These are phyloP conservation scores for Paecilomyces variotii DNA, from an alignment of 2,329 filamentous ascomycete genomes.

Conservation along the genomic window DNA sequence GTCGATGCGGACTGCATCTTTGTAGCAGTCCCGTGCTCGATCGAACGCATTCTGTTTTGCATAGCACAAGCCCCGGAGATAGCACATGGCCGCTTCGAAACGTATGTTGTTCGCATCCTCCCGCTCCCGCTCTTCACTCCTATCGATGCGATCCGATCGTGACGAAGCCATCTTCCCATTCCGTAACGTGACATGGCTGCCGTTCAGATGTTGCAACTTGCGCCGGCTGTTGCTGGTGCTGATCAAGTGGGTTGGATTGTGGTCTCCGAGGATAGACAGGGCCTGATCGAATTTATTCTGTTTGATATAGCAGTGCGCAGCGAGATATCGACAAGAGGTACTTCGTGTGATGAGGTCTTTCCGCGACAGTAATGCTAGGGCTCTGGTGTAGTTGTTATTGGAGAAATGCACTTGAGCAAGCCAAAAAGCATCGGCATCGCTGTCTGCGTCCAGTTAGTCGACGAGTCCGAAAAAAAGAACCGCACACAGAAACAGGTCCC, in stretches of 20 bases:
- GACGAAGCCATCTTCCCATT: conserved; percentile 39
- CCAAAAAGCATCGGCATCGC: conserved; percentile 92
- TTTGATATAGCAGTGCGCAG: conserved; percentile 89
- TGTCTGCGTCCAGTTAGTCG: conserved; percentile 48
- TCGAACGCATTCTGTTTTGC: conserved; percentile 97
- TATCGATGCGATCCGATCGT: conserved; percentile 44
- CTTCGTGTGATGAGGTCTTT: conserved; percentile 76
- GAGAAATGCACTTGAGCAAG: conserved; percentile 97
- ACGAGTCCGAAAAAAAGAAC: conserved; percentile 5
- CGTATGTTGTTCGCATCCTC: conserved; percentile 69
- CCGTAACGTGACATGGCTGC: conserved; percentile 42
- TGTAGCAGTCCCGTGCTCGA: conserved; percentile 95
- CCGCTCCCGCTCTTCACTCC: conserved; percentile 53
- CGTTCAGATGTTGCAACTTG: conserved; percentile 62
- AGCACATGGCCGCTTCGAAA: conserved; percentile 97
- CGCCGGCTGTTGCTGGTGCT: conserved; percentile 57
- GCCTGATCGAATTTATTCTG: conserved; percentile 87
- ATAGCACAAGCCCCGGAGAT: conserved; percentile 84
- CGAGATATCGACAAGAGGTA: conserved; percentile 82
- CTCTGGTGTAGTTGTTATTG: conserved; percentile 88
- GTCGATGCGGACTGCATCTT: conserved; percentile 91
- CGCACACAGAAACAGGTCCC: conserved; percentile 19
- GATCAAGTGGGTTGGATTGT: conserved; percentile 86
- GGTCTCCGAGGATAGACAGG: conserved; percentile 75
- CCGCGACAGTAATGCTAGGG: conserved; percentile 74